Evolutionary conservation across 2,329 filamentous ascomycete species (phyloP), one percentile per base, ranked within the genome.

Genomic region (Dichotomopilus funicola): DNA sequence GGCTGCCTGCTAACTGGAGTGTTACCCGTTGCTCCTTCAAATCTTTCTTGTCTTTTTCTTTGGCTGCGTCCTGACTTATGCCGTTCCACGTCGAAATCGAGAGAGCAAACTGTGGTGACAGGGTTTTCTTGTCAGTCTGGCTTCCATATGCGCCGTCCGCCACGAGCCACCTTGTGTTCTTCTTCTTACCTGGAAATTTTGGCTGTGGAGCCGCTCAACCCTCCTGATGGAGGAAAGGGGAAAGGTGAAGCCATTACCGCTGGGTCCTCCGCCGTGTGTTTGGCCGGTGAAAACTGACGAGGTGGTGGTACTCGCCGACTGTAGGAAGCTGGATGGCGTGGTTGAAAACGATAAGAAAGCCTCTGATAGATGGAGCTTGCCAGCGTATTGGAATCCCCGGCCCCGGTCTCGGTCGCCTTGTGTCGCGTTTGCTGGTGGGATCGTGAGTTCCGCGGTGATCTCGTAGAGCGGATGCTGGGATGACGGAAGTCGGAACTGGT

Each of bases 281-380:
- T 95, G 89, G 12, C 91, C 94, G 4, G 90, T 95, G 73, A 95
- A 97, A 56, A 84, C 83, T 47, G 87, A 89, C 19, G 91, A 91
- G 0, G 87, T 86, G 60, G 83, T 86, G 19, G 87, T 83, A 70
- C 85, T 95, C 12, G 92, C 87, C 0, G 87, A 86, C 60, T 85
- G 85, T 43, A 89, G 72, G 72, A 96, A 96, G 74, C 90, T 95
- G 8, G 90, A 88, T 12, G 89, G 86, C 51, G 94, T 89, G 6
- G 94, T 96, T 0, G 91, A 96, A 76, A 99, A 99, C 78, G 91
- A 97, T 64, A 99, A 84, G 73, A 88, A 99, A 64, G 88, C 83
- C 74, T 99, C 92, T 70, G 91, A 96, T 61, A 99, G 77, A 70
- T 99, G 92, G 51, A 99, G 81, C 71, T 91, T 91, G 50, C 94